These are phyloP conservation scores for Citrus reticulata DNA, from an alignment of 345 rosid species.

Conservation along the genomic window DNA sequence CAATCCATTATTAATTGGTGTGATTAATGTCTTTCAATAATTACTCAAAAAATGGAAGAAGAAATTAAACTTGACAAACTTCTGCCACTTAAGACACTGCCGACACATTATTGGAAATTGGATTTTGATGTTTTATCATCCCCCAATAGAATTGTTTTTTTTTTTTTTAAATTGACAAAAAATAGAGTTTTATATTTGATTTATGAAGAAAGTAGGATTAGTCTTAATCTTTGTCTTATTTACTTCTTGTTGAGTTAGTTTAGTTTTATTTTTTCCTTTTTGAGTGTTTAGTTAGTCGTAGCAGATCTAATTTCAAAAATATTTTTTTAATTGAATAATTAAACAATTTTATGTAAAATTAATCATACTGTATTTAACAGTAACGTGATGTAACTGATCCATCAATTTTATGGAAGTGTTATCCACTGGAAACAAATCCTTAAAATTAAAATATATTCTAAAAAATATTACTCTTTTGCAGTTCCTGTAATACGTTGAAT, in stretches of 20 bases:
- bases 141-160: neutral
- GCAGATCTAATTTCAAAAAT: too few species aligned
- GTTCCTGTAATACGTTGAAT: neutral
- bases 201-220: neutral
- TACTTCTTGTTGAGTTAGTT: too few species aligned
- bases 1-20: neutral
- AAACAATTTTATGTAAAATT: too few species aligned
- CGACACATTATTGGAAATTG: neutral
- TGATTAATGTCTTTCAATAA: neutral
- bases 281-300: too few species aligned
- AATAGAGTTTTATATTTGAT: too few species aligned
- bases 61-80: neutral
- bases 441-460: neutral
- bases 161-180: neutral
- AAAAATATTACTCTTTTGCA: neutral
- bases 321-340: too few species aligned
- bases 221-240: neutral
- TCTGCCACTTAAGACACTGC: neutral
- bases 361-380: too few species aligned
- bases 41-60: neutral
- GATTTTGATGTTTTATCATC: neutral
- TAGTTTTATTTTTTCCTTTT: too few species aligned
- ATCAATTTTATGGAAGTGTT: too few species aligned
- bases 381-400: too few species aligned
- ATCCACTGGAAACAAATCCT: too few species aligned